Base-by-base conservation (phyloP, 495 filamentous ascomycete genomes). In the Penicillium crystallinum region DNA sequence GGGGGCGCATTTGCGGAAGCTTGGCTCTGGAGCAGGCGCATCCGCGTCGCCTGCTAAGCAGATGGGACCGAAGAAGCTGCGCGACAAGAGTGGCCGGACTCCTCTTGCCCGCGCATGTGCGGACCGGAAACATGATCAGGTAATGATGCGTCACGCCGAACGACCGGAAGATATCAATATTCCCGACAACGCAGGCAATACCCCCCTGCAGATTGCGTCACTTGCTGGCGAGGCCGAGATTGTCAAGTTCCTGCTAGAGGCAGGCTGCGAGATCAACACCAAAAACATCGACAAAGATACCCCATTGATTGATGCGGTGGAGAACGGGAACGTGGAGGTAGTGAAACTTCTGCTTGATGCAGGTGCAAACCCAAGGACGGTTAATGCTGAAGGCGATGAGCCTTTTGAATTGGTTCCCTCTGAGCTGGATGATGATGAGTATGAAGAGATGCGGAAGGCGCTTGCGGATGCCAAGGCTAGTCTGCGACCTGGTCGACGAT, bases 261-360 rank as follows among this genome's bases (percentile, higher is more conserved):
- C 86, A 45, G 88, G 89, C 22, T 95, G 90, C 68, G 85, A 89
- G 47, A 81, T 90, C 12, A 86, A 96, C 55, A 82, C 78, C 9
- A 90, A 89, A 61, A 87, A 91, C 42, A 78, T 81, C 44, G 89
- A 96, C 59, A 87, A 86, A 63, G 93, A 98, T 56, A 96, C 93
- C 0, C 95, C 93, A 17, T 77, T 98, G 29, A 87, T 97, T 36
- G 93, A 98, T 74, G 93, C 93, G 0, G 88, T 96, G 23, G 92
- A 97, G 58, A 97, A 97, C 62, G 87, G 90, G 1, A 89, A 97
- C 62, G 64, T 95, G 4, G 89, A 86, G n/a, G 90, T 97, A 10
- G 90, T 98, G 17, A 88, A 85, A 62, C 75, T 95, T 10, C 69
- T 97, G 23, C 78, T 98, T 8, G 82, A 86, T 29, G 88, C 88